Evolutionary conservation across 176 grass and related monocot genomes (phyloP), one percentile per base, ranked within the genome.

Genomic region (Triticum turgidum): DNA sequence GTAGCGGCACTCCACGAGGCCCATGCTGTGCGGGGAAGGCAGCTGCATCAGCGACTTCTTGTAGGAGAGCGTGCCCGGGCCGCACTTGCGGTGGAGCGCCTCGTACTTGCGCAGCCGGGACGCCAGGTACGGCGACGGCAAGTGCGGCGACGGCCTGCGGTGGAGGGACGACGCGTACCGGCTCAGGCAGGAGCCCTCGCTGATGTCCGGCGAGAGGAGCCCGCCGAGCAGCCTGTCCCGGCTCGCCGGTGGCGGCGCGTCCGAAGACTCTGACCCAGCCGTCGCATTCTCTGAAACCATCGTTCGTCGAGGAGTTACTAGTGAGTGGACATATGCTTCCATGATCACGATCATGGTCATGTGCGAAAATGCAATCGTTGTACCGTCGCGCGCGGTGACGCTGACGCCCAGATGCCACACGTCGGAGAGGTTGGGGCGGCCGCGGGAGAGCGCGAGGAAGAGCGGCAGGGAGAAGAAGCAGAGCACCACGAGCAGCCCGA

Each of bases 71-170:
- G 93, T 92, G 79, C 87, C 78, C 0, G 93, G 86, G 14, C 85
- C 80, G 17, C 93, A 95, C 85, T 61, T 72, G 52, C 87, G 84
- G 78, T 95, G 93, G 51, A 90, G 93, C 76, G 76, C 88, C 89
- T 95, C 93, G 27, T 95, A 92, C 84, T 70, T 92, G 59, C 93
- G 90, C 9, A 95, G 79, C 81, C 78, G 89, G 0, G 85, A 61
- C 7, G 86, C 81, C 22, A 95, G 86, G 82, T 95, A 95, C 10
- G 90, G 89, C 30, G 90, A 95, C 72, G 85, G 90, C 25, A 73
- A 49, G 79, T 92, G 82, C 27, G 65, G 88, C 30, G 91, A 92
- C 14, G 62, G 17, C 52, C 65, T 76, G 44, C 80, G 91, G 41
- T 91, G 65, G 34, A 77, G 69, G 7, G 63, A 83, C 0, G 89